Conservation (phyloP, 805 yeast genomes). For the Lipomyces yamadae region DNA sequence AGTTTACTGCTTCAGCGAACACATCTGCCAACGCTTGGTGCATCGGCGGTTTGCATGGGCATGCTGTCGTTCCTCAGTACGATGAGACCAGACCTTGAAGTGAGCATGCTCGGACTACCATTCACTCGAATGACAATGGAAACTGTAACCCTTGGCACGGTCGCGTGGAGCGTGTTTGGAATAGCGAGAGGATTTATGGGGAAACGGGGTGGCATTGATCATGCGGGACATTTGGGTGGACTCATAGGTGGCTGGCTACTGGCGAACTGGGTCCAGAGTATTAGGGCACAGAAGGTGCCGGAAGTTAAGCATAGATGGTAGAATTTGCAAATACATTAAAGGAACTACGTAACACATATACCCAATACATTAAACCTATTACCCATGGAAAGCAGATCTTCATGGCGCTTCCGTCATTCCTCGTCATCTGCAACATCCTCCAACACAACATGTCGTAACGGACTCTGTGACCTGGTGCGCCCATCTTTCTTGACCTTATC, state of each 20-base stretch:
- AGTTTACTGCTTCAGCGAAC: conserved; percentile 21
- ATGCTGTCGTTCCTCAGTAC: conserved; percentile 31
- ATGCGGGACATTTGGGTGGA: conserved; percentile 36
- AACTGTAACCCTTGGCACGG: conserved; percentile 16
- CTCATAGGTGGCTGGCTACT: conserved; percentile 21
- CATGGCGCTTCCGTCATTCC: conserved; percentile 10
- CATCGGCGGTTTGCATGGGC: conserved; percentile 34
- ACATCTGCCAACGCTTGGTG: conserved; percentile 31
- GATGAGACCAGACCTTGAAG: conserved; percentile 19
- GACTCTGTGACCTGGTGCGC: conserved; percentile 22
- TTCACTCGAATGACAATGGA: conserved; percentile 8
- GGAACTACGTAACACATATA: background rate
- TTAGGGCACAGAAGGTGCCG: background rate
- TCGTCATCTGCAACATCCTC: conserved; percentile 33
- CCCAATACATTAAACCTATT: background rate
- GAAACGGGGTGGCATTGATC: conserved; percentile 24
- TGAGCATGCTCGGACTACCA: conserved; percentile 22
- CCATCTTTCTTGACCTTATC: conserved; percentile 14
- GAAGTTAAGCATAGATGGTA: background rate
- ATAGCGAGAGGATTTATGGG: conserved; percentile 3
- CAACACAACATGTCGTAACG: conserved; percentile 33
- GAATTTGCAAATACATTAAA: background rate
- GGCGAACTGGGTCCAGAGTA: background rate
- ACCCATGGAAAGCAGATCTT: background rate
- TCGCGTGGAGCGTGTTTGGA: conserved; percentile 20